Evolutionary conservation across 2,329 filamentous ascomycete genomes (phyloP).

Genomic region (Helotiales sp.): DNA sequence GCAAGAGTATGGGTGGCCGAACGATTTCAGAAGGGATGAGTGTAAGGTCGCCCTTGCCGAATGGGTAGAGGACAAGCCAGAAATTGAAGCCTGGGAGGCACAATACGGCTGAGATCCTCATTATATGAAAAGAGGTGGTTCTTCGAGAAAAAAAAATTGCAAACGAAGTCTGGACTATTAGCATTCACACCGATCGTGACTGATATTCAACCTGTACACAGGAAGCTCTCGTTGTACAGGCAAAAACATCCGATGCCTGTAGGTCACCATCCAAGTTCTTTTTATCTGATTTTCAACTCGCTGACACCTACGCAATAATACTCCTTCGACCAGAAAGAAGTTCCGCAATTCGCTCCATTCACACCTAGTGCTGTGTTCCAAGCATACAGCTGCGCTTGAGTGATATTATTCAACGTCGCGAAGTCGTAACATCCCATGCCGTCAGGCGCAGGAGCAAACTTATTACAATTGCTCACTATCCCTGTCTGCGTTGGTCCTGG

Average conservation of each 20-base stretch:
- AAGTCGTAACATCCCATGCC: not conserved
- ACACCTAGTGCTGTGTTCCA: not conserved
- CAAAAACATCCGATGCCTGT: no score
- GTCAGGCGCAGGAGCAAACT: not conserved
- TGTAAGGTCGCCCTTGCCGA: not conserved
- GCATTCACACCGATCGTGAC: no score
- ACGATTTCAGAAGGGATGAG: not conserved
- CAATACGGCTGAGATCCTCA: not conserved
- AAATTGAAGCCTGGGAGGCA: not conserved
- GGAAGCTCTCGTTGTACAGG: no score
- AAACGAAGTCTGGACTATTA: no score
- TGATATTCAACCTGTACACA: no score
- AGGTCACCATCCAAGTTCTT: not conserved
- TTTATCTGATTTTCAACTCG: not conserved
- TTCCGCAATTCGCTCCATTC: not conserved
- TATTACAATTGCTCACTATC: not conserved
- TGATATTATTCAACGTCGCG: not conserved
- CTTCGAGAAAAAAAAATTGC: no score
- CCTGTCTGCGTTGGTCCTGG: constrained; percentile 28
- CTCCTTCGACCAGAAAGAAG: not conserved
- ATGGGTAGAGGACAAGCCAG: not conserved
- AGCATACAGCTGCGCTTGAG: not conserved
- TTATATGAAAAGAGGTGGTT: no score
- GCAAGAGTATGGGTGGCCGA: not conserved
- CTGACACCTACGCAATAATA: constrained; percentile 2